Percentiles rank a stretch among this genome's conserved stretches.
These are phyloP conservation scores for Aphanocladium album DNA, from an alignment of 2,329 filamentous ascomycete genomes.

Conservation along the genomic window DNA sequence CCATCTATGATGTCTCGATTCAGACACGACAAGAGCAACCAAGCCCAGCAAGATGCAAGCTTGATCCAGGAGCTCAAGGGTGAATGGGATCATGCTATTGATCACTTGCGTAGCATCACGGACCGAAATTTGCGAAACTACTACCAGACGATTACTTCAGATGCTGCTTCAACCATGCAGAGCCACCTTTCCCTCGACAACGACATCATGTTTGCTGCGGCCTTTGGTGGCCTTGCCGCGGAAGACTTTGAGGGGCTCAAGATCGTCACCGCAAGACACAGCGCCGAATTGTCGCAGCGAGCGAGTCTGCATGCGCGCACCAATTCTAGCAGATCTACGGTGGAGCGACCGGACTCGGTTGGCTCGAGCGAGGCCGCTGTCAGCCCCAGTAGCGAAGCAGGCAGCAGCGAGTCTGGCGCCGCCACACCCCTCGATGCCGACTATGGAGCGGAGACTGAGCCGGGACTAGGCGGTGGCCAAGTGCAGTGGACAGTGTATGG, in stretches of 20 bases:
- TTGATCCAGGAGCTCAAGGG: conserved; percentile 33
- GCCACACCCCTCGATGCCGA: conserved; percentile 35
- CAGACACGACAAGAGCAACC: conserved; percentile 25
- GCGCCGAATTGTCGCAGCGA: conserved; percentile 14
- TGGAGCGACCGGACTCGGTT: conserved; percentile 24
- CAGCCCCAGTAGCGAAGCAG: conserved; percentile 33
- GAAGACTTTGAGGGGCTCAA: conserved; percentile 25
- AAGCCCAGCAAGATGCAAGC: conserved; percentile 24
- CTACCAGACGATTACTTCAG: conserved; percentile 16
- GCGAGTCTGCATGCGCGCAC: conserved; percentile 14
- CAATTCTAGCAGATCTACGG: conserved; percentile 15
- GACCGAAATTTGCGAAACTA: conserved; percentile 30
- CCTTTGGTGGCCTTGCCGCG: conserved; percentile 34
- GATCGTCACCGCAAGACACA: conserved; percentile 5
- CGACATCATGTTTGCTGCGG: conserved; percentile 26
- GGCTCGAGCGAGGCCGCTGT: conserved; percentile 32
- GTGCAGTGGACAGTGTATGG: conserved; percentile 15
- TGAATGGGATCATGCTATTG: conserved; percentile 34
- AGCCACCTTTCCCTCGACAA: conserved; percentile 16
- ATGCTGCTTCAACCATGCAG: conserved; percentile 18
- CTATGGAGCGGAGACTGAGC: not conserved
- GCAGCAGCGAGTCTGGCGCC: conserved; percentile 29
- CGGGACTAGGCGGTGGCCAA: not conserved
- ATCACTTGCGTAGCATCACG: conserved; percentile 29
- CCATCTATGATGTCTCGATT: conserved; percentile 32